Conservation (phyloP, 2,329 filamentous ascomycete genomes). For the Monilinia vaccinii-corymbosi region DNA sequence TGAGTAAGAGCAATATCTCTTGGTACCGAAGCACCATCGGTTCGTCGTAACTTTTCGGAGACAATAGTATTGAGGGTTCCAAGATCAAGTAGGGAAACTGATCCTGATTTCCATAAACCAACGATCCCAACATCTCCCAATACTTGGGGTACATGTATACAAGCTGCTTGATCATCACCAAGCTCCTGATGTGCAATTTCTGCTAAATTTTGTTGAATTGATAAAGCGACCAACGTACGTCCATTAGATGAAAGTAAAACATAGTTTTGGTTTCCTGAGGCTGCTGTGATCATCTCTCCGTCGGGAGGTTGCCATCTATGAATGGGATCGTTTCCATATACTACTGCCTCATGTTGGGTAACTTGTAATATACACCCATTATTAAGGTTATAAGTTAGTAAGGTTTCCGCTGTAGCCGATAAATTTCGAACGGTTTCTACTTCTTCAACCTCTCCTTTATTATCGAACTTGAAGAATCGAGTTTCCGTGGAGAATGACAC, state of each 20-base stretch:
- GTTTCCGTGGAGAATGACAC: slow-evolving; percentile 80
- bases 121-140: slow-evolving; percentile 62
- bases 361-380: slow-evolving; percentile 64
- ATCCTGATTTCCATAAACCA: slow-evolving; percentile 81
- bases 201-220: slow-evolving; percentile 45
- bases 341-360: slow-evolving; percentile 51
- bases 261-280: slow-evolving; percentile 61
- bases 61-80: slow-evolving; percentile 55
- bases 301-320: slow-evolving; percentile 48
- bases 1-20: slow-evolving; percentile 73
- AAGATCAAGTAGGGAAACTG: slow-evolving; percentile 65
- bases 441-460: slow-evolving; percentile 75
- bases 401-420: slow-evolving; percentile 57
- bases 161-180: slow-evolving; percentile 69
- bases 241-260: slow-evolving; percentile 71
- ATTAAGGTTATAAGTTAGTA: slow-evolving; percentile 59
- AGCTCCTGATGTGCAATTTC: slow-evolving; percentile 52
- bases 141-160: slow-evolving; percentile 63
- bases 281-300: slow-evolving; percentile 60
- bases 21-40: slow-evolving; percentile 69
- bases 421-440: slow-evolving; percentile 67
- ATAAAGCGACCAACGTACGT: slow-evolving; percentile 59
- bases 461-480: slow-evolving; percentile 68
- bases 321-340: slow-evolving; percentile 54
- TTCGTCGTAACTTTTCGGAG: slow-evolving; percentile 50